Evolutionary conservation across 1,284 basidiomycete species (phyloP).

Genomic region (Cystobasidium slooffiae): DNA sequence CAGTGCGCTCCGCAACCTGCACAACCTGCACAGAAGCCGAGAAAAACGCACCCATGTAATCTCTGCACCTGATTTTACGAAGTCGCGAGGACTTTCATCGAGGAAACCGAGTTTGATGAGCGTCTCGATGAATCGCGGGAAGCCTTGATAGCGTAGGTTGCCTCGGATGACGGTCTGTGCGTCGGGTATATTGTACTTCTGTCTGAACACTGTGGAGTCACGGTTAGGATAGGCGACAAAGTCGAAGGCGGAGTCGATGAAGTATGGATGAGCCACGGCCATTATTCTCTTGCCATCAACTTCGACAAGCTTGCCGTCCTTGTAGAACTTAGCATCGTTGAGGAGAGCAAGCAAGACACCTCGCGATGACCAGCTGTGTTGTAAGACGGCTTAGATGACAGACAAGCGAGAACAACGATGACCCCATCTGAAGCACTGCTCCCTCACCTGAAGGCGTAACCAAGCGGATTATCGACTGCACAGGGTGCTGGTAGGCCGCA

Average conservation of each 20-base stretch:
- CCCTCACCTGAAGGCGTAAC: slow-evolving; percentile 94
- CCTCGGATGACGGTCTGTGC: slow-evolving; percentile 90
- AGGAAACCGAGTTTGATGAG: slow-evolving; percentile 90
- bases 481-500: slow-evolving; percentile 92
- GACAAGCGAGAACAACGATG: neutral
- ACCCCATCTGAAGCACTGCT: no score
- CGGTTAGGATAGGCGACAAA: slow-evolving; percentile 98
- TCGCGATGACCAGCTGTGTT: slow-evolving; percentile 87
- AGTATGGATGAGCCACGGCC: slow-evolving; percentile 87
- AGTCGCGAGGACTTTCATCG: slow-evolving; percentile 74
- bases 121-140: slow-evolving; percentile 93
- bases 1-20: slow-evolving; percentile 34
- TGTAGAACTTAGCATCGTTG: slow-evolving; percentile 85
- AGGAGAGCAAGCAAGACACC: slow-evolving; percentile 93
- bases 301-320: slow-evolving; percentile 67
- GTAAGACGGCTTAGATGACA: no score
- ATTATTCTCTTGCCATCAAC: slow-evolving; percentile 76
- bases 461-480: slow-evolving; percentile 89
- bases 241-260: slow-evolving; percentile 78
- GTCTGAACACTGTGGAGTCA: slow-evolving; percentile 83
- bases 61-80: slow-evolving; percentile 67
- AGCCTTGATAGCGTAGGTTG: slow-evolving; percentile 94
- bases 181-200: slow-evolving; percentile 90
- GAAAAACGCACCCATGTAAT: slow-evolving; percentile 63
- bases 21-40: slow-evolving; percentile 4